Evolutionary conservation across 768 basidiomycete genomes (phyloP), one percentile per base, ranked within the genome.

Genomic region (Leucogyrophana mollusca): DNA sequence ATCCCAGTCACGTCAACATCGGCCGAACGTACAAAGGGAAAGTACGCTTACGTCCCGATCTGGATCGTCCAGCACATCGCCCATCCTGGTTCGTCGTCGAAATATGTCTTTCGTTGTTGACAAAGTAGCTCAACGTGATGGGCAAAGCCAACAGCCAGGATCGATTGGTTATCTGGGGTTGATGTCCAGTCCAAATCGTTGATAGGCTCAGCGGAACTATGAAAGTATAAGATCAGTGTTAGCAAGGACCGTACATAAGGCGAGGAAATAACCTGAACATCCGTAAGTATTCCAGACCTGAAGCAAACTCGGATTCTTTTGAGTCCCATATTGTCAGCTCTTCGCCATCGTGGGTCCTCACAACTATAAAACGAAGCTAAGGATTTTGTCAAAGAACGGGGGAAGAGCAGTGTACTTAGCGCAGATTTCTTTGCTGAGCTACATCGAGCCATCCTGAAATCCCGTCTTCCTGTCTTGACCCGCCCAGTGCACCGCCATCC

Each of bases 261-360:
- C 7, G 6, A 23, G 32, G 34, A 24, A 24, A 43, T 53, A 57
- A 90, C 90, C 71, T 73, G 50, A 80, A 84, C 11, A 79, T 62
- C 32, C 74, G 72, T 34, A 76, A 73, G 59, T 85, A 87, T 64
- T 96, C 94, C 39, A 94, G 70, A 2, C 94, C 94, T 4, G 88
- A 86, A 7, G 91, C 83, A 64, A 97, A 97, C 64, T 95, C 90
- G 14, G 90, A 94, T 64, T 90, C 89, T 42, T 87, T 87, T 0
- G 94, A 96, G 65, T 97, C 93, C 95, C 95, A 98, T 14, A 98
- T 92, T 0, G 92, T 93, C 37, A 97, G 65, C 59, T 94, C 91
- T 48, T 88, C 77, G 1, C 85, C 86, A 16, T 79, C 77, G 0
- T 72, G 56, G 13, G 68, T 62, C 4, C 76, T 69, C 11, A 85